phyloP scores from a whole-genome alignment of 2,329 filamentous ascomycete species.

The Alternaria novae-zelandiae region DNA sequence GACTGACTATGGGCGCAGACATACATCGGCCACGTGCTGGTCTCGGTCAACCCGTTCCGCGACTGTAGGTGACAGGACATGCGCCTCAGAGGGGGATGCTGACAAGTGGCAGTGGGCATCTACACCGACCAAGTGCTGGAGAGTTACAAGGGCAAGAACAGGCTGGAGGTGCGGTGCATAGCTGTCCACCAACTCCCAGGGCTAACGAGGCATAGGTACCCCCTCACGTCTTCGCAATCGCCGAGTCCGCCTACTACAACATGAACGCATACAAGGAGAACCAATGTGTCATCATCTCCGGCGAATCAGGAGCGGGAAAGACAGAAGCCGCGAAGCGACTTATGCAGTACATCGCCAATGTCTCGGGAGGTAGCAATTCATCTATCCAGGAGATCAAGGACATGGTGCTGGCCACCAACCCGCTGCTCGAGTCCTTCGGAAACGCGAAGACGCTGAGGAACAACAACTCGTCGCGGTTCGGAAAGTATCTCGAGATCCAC shows the following conservation, averaged over 20 bases:
- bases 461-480: slow-evolving; percentile 98
- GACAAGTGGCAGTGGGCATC: slow-evolving; percentile 73
- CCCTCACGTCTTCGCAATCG: slow-evolving; percentile 96
- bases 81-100: slow-evolving; percentile 36
- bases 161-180: slow-evolving; percentile 68
- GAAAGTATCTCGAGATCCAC: slow-evolving; percentile 96
- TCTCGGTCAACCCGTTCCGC: slow-evolving; percentile 97
- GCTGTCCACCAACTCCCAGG: background rate
- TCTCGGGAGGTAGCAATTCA: slow-evolving; percentile 82
- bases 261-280: slow-evolving; percentile 99
- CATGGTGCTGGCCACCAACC: slow-evolving; percentile 98
- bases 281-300: slow-evolving; percentile 99
- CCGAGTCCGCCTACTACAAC: slow-evolving; percentile 96
- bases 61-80: slow-evolving; percentile 64
- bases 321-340: slow-evolving; percentile 98
- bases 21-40: slow-evolving; percentile 98
- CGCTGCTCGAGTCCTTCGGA: slow-evolving; percentile 94
- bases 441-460: slow-evolving; percentile 98
- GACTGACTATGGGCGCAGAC: slow-evolving; percentile 62
- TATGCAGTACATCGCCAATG: slow-evolving; percentile 99
- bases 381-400: slow-evolving; percentile 98
- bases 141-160: slow-evolving; percentile 95
- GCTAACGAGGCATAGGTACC: slow-evolving; percentile 62
- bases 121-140: slow-evolving; percentile 95
- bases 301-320: slow-evolving; percentile 97